Evolutionary conservation across 805 yeast genomes (phyloP).

Genomic region (Metschnikowia santaceciliae): DNA sequence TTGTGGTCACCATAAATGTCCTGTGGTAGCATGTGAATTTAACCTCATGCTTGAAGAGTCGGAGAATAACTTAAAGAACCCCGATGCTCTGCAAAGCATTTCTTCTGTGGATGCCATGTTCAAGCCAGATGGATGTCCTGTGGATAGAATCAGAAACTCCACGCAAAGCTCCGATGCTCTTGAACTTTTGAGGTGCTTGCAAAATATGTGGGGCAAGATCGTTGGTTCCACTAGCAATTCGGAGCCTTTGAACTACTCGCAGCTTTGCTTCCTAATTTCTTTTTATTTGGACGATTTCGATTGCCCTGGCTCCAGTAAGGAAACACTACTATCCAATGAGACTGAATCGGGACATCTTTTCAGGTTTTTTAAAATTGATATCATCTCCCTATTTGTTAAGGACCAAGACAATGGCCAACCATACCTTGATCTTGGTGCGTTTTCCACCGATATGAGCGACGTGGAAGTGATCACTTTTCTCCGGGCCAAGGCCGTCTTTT

Average conservation of each 20-base stretch:
- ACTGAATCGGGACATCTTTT: slow-evolving; percentile 24
- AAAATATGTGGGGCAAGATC: slow-evolving; percentile 27
- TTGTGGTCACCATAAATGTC: slow-evolving; percentile 27
- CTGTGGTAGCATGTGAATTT: slow-evolving; percentile 40
- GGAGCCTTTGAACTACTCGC: slow-evolving; percentile 20
- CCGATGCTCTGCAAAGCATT: not conserved
- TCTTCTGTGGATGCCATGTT: not conserved
- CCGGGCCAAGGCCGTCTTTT: slow-evolving; percentile 24
- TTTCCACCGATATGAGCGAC: slow-evolving; percentile 14
- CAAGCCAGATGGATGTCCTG: not conserved
- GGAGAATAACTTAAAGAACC: not conserved
- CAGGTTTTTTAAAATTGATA: slow-evolving; percentile 23
- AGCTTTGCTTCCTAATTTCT: slow-evolving; percentile 29
- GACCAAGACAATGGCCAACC: slow-evolving; percentile 16
- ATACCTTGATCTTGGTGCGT: slow-evolving; percentile 10
- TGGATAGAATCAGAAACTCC: not conserved
- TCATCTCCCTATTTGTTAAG: slow-evolving; percentile 17
- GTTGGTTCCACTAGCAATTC: slow-evolving; percentile 18
- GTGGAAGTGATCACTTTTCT: slow-evolving; percentile 16
- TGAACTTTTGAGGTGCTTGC: slow-evolving; percentile 18
- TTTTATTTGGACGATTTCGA: slow-evolving; percentile 22
- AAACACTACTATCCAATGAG: slow-evolving; percentile 5
- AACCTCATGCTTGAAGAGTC: slow-evolving; percentile 31
- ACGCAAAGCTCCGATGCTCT: slow-evolving; percentile 11
- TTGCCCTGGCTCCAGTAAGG: not conserved